Conservation (phyloP, 169 alveolate genomes). For the Plasmodium gonderi region DNA sequence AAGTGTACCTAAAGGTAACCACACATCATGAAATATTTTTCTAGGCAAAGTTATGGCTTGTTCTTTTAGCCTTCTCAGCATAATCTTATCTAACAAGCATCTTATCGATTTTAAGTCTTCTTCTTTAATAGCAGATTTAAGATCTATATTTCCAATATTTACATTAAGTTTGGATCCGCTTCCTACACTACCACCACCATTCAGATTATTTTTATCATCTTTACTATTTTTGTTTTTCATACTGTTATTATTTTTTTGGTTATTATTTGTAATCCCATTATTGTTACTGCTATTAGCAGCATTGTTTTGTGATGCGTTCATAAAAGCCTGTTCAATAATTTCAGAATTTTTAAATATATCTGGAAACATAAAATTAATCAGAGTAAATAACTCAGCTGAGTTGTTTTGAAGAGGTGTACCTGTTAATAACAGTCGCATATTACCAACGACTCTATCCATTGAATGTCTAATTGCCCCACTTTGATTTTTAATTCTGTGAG, state of each 20-base stretch:
- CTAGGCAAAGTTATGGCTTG: constrained; percentile 91
- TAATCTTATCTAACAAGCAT: constrained; percentile 84
- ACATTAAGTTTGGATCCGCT: constrained; percentile 15
- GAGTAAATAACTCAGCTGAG: constrained; percentile 94
- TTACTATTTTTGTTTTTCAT: constrained; percentile 39
- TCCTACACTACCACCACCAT: neutral
- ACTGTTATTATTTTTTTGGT: neutral
- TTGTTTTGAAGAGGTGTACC: constrained; percentile 98
- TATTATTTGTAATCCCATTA: neutral
- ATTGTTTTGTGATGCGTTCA: constrained; percentile 43
- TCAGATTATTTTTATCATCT: constrained; percentile 16
- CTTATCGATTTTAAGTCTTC: constrained; percentile 87
- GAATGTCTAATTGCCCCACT: constrained; percentile 94
- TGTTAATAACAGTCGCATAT: constrained; percentile 93
- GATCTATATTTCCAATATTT: constrained; percentile 68
- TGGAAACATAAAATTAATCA: constrained; percentile 97
- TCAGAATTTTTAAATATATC: constrained; percentile 96
- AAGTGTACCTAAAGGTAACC: constrained; percentile 91
- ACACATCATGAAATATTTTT: constrained; percentile 90
- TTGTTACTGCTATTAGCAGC: neutral
- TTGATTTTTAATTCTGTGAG: constrained; percentile 98
- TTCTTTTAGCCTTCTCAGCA: constrained; percentile 91
- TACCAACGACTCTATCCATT: constrained; percentile 90
- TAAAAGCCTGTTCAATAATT: constrained; percentile 93
- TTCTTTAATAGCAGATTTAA: constrained; percentile 77